These are phyloP conservation scores for Cutaneotrichosporon dermatis DNA, from an alignment of 1,284 basidiomycete species.

Conservation along the genomic window DNA sequence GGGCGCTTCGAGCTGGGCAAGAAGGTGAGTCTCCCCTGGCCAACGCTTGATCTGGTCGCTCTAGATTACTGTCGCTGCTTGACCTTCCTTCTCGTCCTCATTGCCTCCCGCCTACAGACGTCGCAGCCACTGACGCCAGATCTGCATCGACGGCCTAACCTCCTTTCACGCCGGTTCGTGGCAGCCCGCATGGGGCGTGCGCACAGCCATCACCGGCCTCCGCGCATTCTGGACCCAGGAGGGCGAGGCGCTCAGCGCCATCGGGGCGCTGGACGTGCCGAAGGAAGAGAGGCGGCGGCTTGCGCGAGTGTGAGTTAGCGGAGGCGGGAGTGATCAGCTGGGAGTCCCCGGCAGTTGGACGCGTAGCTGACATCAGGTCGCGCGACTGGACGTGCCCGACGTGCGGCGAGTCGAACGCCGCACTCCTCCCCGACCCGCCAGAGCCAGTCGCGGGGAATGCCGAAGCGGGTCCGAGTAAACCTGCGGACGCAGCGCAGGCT, in stretches of 20 bases:
- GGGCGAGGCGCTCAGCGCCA: constrained; percentile 81
- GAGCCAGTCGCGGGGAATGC: background rate
- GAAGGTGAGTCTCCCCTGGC: constrained; percentile 58
- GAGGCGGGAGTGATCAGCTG: constrained; percentile 32
- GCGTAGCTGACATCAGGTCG: constrained; percentile 55
- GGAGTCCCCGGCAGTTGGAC: constrained; percentile 37
- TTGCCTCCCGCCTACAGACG: no score
- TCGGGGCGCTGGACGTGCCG: constrained; percentile 81
- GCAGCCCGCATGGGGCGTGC: constrained; percentile 97
- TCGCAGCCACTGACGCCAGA: constrained; percentile 53
- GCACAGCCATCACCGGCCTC: constrained; percentile 89
- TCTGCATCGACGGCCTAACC: constrained; percentile 84
- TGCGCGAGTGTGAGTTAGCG: constrained; percentile 54
- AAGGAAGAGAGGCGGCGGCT: constrained; percentile 72
- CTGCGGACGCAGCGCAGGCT: no score
- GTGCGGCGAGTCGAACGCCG: constrained; percentile 64
- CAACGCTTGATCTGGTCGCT: no score
- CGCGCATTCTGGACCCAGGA: constrained; percentile 87
- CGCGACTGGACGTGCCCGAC: constrained; percentile 74
- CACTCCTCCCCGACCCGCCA: constrained; percentile 54
- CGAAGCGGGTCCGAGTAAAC: background rate
- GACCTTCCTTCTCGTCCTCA: no score
- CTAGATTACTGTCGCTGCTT: no score
- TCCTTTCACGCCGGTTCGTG: constrained; percentile 61
- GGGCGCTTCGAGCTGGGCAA: constrained; percentile 92